Base-by-base conservation (phyloP, 768 basidiomycete species). In the Sporobolomyces roseus region DNA sequence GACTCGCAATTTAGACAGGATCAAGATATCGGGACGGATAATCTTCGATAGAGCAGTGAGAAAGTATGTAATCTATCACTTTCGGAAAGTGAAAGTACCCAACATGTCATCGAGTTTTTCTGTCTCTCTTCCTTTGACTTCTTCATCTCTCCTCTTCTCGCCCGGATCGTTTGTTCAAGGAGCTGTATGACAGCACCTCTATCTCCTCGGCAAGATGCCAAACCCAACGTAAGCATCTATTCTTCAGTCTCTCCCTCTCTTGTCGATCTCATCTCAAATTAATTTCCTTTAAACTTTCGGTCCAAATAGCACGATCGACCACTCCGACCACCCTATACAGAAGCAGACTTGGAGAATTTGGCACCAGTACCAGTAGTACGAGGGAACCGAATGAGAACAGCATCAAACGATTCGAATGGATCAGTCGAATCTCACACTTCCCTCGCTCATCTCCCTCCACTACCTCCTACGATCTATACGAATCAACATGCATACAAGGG, bases 381-480 rank as follows among this genome's bases (percentile, higher is more conserved):
- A 29, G 36, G 8, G 1, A 32, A 35, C 23, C n/a, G 41, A 13
- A 7, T 48, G 3, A 4, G 58, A 9, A 10, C 45, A 10, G 12
- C 9, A 1, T 60, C 58, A 32, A 13, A 46, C 29, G 58, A 60
- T n/a, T 60, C 58, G 23, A 48, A n/a, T 19, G 36, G 27, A 10
- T 19, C 3, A 19, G 38, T 19, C 6, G 7, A 55, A 21, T 64
- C 53, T 30, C 16, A n/a, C 3, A 30, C 53, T 19, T 63, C n/a
- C n/a, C 10, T 41, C 9, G 38, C 53, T 23, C 43, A 49, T 30
- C 45, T 49, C 6, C 54, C 33, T 27, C 63, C 45, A 4, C 30
- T 54, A 17, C 45, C 35, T 9, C 51, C 35, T n/a, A 48, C 54
- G 41, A 46, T 63, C 52, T 33, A 51, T 38, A 41, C 61, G 17